phyloP scores from a whole-genome alignment of 1,284 basidiomycete species.

The Papiliotrema fonsecae region DNA sequence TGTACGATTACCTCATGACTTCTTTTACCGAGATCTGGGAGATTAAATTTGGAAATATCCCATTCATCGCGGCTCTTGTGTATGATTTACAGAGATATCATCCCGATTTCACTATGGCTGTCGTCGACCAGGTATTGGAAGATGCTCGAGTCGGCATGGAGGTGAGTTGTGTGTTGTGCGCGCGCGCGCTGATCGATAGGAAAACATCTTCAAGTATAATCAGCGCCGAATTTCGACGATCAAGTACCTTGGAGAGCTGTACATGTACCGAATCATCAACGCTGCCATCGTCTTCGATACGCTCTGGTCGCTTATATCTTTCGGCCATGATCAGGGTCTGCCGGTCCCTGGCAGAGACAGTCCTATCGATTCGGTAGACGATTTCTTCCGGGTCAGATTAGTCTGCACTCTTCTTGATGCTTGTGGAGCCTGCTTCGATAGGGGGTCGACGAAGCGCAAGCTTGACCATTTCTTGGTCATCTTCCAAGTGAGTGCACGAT shows the following conservation, averaged over 20 bases:
- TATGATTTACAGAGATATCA: constrained; percentile 92
- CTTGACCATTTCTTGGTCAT: constrained; percentile 87
- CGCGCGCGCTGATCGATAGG: constrained; percentile 34
- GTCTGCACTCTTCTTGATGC: constrained; percentile 90
- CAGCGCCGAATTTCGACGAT: constrained; percentile 85
- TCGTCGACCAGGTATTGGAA: constrained; percentile 92
- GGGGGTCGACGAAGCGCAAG: constrained; percentile 82
- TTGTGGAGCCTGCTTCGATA: constrained; percentile 96
- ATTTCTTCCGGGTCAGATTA: constrained; percentile 90
- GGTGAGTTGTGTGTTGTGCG: constrained; percentile 27
- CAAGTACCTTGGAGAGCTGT: constrained; percentile 93
- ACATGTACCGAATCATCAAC: constrained; percentile 91
- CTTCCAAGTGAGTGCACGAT: constrained; percentile 67
- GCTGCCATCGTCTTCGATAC: constrained; percentile 88
- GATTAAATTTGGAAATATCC: constrained; percentile 84
- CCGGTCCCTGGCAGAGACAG: constrained; percentile 75
- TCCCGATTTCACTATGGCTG: constrained; percentile 75
- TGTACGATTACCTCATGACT: constrained; percentile 55
- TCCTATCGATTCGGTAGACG: constrained; percentile 83
- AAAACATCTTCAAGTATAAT: constrained; percentile 91
- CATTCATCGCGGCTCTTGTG: constrained; percentile 86
- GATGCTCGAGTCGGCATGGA: constrained; percentile 86
- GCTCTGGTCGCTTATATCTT: constrained; percentile 91
- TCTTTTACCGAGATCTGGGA: constrained; percentile 97
- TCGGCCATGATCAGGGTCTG: constrained; percentile 87